Percentiles rank a stretch among this genome's conserved stretches.
These are phyloP conservation scores for Zygosaccharomyces lentus DNA, from an alignment of 805 yeast species.

Conservation along the genomic window DNA sequence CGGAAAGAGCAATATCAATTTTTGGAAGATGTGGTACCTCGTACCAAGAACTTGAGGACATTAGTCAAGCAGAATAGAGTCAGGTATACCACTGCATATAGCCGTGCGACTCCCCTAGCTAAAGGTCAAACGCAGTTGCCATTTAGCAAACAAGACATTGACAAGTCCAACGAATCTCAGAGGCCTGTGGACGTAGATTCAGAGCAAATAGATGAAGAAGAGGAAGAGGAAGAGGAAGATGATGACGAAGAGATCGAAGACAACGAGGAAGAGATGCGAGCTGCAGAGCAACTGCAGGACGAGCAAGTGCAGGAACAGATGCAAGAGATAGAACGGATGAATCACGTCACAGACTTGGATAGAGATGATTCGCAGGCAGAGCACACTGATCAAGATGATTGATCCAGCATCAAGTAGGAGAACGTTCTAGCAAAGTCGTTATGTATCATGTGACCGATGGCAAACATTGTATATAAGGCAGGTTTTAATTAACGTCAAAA, in stretches of 20 bases:
- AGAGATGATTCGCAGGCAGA: conserved; percentile 6
- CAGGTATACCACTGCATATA: conserved; percentile 21
- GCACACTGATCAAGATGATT: conserved; percentile 10
- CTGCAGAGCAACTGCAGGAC: conserved; percentile 5
- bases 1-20: conserved; percentile 22
- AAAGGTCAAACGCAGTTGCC: conserved; percentile 17
- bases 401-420: not conserved
- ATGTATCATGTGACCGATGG: conserved; percentile 4
- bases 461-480: conserved; percentile 2
- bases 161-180: conserved; percentile 4
- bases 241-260: conserved; percentile 15
- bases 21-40: conserved; percentile 25
- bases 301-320: conserved; percentile 15
- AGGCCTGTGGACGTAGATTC: conserved; percentile 11
- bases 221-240: conserved; percentile 16
- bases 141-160: conserved; percentile 9
- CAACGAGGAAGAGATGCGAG: conserved; percentile 17
- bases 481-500: not conserved
- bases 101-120: conserved; percentile 2
- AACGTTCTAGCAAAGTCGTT: conserved; percentile 3
- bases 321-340: conserved; percentile 19
- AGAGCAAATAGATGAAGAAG: conserved; percentile 17
- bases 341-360: conserved; percentile 21
- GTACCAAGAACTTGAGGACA: conserved; percentile 20
- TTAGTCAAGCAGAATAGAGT: conserved; percentile 24